These are phyloP conservation scores for Nakazawaea ernobii DNA, from an alignment of 805 yeast genomes.

Conservation along the genomic window DNA sequence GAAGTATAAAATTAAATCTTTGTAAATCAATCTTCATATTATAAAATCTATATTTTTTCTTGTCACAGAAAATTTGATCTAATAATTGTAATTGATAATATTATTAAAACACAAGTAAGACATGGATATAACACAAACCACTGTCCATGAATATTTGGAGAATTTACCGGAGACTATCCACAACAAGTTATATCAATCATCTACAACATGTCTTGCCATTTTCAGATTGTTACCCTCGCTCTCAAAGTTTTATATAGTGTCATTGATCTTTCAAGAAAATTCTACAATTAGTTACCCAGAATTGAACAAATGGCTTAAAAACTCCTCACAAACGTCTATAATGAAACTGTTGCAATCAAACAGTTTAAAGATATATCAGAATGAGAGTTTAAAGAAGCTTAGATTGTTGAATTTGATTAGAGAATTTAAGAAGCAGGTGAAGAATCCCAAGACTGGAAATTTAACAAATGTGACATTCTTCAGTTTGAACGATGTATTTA, in stretches of 20 bases:
- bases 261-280: constrained; percentile 76
- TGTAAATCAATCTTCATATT: no score
- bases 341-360: constrained; percentile 17
- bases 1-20: no score
- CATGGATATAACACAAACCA: constrained; percentile 24
- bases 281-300: constrained; percentile 57
- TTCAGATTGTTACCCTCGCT: constrained; percentile 82
- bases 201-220: constrained; percentile 94
- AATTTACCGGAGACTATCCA: constrained; percentile 87
- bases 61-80: no score
- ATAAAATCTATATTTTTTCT: no score
- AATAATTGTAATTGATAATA: no score
- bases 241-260: constrained; percentile 84
- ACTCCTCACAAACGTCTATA: constrained; percentile 6
- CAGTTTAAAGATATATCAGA: constrained; percentile 42
- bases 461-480: constrained; percentile 25
- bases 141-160: constrained; percentile 85
- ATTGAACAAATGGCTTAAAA: constrained; percentile 70
- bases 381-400: constrained; percentile 75
- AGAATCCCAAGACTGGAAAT: constrained; percentile 29
- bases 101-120: neutral
- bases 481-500: constrained; percentile 67
- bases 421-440: constrained; percentile 35
- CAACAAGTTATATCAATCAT: constrained; percentile 72
- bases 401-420: constrained; percentile 69